phyloP scores from a whole-genome alignment of 2,329 filamentous ascomycete species.

The Emergomyces orientalis region DNA sequence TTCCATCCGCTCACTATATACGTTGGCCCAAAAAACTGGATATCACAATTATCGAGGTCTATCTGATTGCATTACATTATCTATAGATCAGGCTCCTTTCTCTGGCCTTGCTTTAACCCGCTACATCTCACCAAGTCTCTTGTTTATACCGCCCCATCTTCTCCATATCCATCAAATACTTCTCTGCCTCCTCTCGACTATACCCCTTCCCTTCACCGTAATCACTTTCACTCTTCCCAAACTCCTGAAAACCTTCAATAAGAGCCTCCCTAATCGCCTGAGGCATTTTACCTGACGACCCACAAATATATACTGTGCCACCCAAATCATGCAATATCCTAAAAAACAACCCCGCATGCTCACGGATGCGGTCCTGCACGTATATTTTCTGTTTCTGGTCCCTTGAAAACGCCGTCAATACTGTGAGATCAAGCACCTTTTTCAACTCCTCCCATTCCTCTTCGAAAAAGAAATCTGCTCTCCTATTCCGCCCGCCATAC shows the following conservation, averaged over 20 bases:
- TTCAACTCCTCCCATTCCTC: slow-evolving; percentile 58
- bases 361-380: slow-evolving; percentile 54
- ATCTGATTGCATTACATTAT: neutral
- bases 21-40: neutral
- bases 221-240: slow-evolving; percentile 35
- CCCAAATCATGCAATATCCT: slow-evolving; percentile 40
- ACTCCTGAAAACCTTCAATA: slow-evolving; percentile 48
- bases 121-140: slow-evolving; percentile 54
- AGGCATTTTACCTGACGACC: slow-evolving; percentile 60
- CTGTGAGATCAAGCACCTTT: slow-evolving; percentile 38
- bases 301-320: slow-evolving; percentile 46
- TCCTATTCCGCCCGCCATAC: slow-evolving; percentile 70
- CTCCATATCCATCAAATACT: slow-evolving; percentile 49
- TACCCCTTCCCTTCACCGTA: slow-evolving; percentile 14
- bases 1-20: neutral
- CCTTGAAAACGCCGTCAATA: slow-evolving; percentile 60
- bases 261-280: slow-evolving; percentile 58
- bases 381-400: slow-evolving; percentile 58
- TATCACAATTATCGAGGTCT: neutral
- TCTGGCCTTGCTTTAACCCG: neutral
- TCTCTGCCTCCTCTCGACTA: slow-evolving; percentile 45
- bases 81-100: neutral
- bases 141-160: slow-evolving; percentile 55
- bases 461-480: slow-evolving; percentile 71
- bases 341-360: slow-evolving; percentile 43